Base-by-base conservation (phyloP, 768 basidiomycete genomes). In the Cystofilobasidium bisporidii region DNA sequence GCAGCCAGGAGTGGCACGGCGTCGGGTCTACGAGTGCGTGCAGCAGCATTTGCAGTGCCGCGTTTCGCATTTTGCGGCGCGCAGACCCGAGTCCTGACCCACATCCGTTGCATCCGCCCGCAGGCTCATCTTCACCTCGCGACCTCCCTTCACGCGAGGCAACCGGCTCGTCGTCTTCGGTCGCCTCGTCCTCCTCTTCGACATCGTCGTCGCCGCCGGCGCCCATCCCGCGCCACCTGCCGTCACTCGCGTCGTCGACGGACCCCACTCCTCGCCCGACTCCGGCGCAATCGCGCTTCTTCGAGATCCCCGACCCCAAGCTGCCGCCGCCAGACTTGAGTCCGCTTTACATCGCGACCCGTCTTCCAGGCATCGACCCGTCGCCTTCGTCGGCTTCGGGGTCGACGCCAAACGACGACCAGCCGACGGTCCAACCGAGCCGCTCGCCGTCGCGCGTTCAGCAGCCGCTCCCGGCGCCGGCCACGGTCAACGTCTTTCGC, bases 1-100 rank as follows among this genome's bases (percentile, higher is more conserved):
- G 53, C 28, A 56, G 53, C 53, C 53, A 56, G 53, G 53, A 56
- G 28, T 56, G 53, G 53, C 53, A 56, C 17, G 45, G 45, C 18
- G n/a, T n/a, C n/a, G n/a, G n/a, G 26, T 56, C 28, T 1, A 30
- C 28, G 2, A 56, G 53, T 56, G 53, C n/a, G n/a, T n/a, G n/a
- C n/a, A n/a, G n/a, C n/a, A n/a, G n/a, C n/a, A n/a, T n/a, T n/a
- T n/a, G n/a, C n/a, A n/a, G n/a, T n/a, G n/a, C n/a, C n/a, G n/a
- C n/a, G n/a, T n/a, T n/a, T n/a, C n/a, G n/a, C n/a, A n/a, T n/a
- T n/a, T n/a, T n/a, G n/a, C n/a, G n/a, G n/a, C n/a, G n/a, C n/a
- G n/a, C n/a, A n/a, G n/a, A n/a, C n/a, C n/a, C n/a, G n/a, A n/a
- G n/a, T n/a, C n/a, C n/a, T n/a, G n/a, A n/a, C n/a, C n/a, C n/a